Percentiles rank a stretch among this genome's conserved stretches.
Conservation (phyloP, 2,329 filamentous ascomycete species). For the Penicillium sclerotiorum region DNA sequence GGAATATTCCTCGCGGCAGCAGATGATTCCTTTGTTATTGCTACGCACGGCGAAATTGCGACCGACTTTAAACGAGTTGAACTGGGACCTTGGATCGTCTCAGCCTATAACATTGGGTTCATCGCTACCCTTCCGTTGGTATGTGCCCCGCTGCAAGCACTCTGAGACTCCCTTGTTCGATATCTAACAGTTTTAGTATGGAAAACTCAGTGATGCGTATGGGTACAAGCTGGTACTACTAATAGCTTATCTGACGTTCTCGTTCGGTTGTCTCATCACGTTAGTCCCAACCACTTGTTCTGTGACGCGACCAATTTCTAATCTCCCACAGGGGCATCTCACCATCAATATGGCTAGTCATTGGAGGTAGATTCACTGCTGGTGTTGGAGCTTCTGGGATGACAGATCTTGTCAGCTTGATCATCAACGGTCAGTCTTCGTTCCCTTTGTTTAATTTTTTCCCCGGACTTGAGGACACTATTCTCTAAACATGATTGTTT, state of each 20-base stretch:
- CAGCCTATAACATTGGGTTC: slow-evolving; percentile 47
- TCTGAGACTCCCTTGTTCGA: not conserved
- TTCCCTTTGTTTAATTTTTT: not conserved
- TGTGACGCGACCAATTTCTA: not conserved
- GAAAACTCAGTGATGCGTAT: slow-evolving; percentile 50
- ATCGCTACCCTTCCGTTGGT: slow-evolving; percentile 45
- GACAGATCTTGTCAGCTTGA: slow-evolving; percentile 42
- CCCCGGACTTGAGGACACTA: not conserved
- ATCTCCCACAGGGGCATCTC: slow-evolving; percentile 9
- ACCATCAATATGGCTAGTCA: slow-evolving; percentile 30
- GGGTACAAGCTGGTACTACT: slow-evolving; percentile 46
- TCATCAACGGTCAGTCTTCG: slow-evolving; percentile 33
- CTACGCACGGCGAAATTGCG: slow-evolving; percentile 60
- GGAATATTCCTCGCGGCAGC: slow-evolving; percentile 65
- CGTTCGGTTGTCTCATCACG: slow-evolving; percentile 25
- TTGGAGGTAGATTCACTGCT: slow-evolving; percentile 36
- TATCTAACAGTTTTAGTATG: slow-evolving; percentile 32
- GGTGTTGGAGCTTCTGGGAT: slow-evolving; percentile 45
- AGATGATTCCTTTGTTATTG: slow-evolving; percentile 64
- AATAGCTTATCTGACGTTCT: slow-evolving; percentile 37
- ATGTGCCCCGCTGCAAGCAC: not conserved
- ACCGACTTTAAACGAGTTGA: slow-evolving; percentile 49
- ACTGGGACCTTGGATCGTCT: slow-evolving; percentile 48
- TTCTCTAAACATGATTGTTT: not conserved
- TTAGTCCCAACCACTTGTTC: not conserved